Percentiles rank a stretch among this genome's conserved stretches.
Conservation (phyloP, 2,329 filamentous ascomycete genomes). For the Calonectria hawksworthii region DNA sequence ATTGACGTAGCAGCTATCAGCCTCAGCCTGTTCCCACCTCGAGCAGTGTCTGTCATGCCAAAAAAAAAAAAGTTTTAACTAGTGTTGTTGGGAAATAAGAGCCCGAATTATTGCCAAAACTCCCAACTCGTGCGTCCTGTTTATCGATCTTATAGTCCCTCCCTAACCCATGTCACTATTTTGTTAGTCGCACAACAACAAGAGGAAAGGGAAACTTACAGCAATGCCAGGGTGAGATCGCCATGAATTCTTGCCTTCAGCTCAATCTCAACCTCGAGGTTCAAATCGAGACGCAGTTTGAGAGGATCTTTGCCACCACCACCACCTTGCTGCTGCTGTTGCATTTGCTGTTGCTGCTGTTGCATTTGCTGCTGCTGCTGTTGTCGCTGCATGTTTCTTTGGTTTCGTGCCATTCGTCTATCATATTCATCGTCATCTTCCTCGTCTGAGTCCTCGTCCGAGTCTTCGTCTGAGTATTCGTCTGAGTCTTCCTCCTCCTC, state of each 20-base stretch:
- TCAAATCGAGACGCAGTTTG: conserved; percentile 81
- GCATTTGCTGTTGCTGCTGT: conserved; percentile 36
- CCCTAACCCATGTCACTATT: conserved; percentile 47
- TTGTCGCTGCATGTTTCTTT: conserved; percentile 26
- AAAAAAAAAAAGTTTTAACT: background rate
- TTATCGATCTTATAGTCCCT: conserved; percentile 22
- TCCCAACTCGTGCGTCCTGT: background rate
- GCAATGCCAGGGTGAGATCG: conserved; percentile 82
- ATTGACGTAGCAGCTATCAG: background rate
- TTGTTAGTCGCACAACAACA: conserved; percentile 33
- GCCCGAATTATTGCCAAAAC: background rate
- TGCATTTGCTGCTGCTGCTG: conserved; percentile 38
- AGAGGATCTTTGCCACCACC: conserved; percentile 55
- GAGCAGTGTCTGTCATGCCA: background rate
- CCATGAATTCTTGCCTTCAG: conserved; percentile 89
- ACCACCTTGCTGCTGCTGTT: conserved; percentile 33
- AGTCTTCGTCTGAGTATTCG: conserved; percentile 24
- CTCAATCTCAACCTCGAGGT: conserved; percentile 87
- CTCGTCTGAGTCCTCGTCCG: conserved; percentile 33
- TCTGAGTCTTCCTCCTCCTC: conserved; percentile 28
- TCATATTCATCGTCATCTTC: background rate
- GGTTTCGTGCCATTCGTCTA: background rate
- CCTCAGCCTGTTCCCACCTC: background rate
- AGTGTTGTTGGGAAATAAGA: background rate
- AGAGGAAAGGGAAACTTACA: conserved; percentile 57